A percentile compares a stretch with the other conserved stretches of the same genome.
These are phyloP conservation scores for Scheffersomyces titani DNA, from an alignment of 1,139 yeast species.

Conservation along the genomic window DNA sequence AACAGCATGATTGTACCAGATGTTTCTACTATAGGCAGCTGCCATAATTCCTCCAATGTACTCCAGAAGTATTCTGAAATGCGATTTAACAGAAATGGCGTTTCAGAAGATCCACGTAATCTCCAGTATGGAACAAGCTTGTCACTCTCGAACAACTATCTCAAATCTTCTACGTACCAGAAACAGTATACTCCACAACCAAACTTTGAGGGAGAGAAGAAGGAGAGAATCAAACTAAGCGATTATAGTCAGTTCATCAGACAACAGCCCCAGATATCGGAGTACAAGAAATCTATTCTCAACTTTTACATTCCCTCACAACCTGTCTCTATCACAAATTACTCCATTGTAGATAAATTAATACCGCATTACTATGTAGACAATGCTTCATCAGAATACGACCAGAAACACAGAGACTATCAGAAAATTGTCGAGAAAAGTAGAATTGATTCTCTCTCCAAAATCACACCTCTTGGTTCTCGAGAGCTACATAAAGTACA, in stretches of 20 bases:
- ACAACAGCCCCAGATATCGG: slow-evolving; percentile 1
- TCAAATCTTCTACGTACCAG: slow-evolving; percentile 13
- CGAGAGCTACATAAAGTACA: slow-evolving; percentile 21
- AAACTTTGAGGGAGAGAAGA: not conserved
- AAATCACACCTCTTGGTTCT: slow-evolving; percentile 7
- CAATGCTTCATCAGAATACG: slow-evolving; percentile 8
- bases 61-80: not conserved
- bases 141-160: slow-evolving; percentile 7
- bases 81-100: not conserved
- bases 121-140: slow-evolving; percentile 15
- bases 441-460: slow-evolving; percentile 8
- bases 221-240: not conserved
- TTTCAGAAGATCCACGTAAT: not conserved
- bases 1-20: slow-evolving; percentile 13
- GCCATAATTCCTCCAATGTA: not conserved
- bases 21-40: not conserved
- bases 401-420: slow-evolving; percentile 6
- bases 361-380: slow-evolving; percentile 14
- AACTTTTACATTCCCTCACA: slow-evolving; percentile 11
- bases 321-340: slow-evolving; percentile 9
- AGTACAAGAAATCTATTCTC: slow-evolving; percentile 11
- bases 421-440: slow-evolving; percentile 8
- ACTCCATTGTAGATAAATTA: slow-evolving; percentile 13
- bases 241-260: not conserved
- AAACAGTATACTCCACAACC: slow-evolving; percentile 9